Evolutionary conservation across 768 basidiomycete genomes (phyloP).

Genomic region (Trametes coccinea): DNA sequence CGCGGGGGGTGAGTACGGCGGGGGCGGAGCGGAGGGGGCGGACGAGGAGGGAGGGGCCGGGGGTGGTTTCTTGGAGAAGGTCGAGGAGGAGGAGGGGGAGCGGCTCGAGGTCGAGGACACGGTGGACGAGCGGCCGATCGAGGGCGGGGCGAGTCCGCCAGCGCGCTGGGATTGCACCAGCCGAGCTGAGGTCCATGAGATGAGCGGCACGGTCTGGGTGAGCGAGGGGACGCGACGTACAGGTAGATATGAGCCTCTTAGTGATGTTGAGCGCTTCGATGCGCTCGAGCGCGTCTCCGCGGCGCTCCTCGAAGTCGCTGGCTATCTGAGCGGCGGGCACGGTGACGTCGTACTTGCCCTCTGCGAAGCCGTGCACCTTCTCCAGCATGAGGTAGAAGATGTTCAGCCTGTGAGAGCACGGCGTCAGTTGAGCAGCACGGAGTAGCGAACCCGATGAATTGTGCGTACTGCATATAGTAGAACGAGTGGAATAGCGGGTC

Average conservation of each 20-base stretch:
- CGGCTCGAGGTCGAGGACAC: slow-evolving; percentile 25
- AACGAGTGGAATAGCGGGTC: slow-evolving; percentile 98
- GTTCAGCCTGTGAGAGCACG: slow-evolving; percentile 61
- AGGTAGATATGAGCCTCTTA: slow-evolving; percentile 83
- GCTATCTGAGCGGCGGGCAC: slow-evolving; percentile 69
- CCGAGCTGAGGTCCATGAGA: slow-evolving; percentile 47
- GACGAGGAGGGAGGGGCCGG: slow-evolving; percentile 38
- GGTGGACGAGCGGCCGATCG: slow-evolving; percentile 28
- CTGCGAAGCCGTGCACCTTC: slow-evolving; percentile 86
- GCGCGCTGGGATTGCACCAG: slow-evolving; percentile 60
- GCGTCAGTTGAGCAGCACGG: not conserved
- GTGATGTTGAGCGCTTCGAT: slow-evolving; percentile 82
- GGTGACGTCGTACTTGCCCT: slow-evolving; percentile 71
- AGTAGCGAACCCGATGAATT: not conserved
- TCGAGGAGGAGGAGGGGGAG: slow-evolving; percentile 40
- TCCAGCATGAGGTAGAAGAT: slow-evolving; percentile 94
- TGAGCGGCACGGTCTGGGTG: not conserved
- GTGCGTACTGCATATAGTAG: slow-evolving; percentile 98
- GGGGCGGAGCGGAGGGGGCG: slow-evolving; percentile 34
- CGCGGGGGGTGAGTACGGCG: slow-evolving; percentile 40
- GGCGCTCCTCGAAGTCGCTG: slow-evolving; percentile 72
- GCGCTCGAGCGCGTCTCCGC: slow-evolving; percentile 78
- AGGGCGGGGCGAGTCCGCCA: slow-evolving; percentile 17
- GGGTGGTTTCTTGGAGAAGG: slow-evolving; percentile 46
- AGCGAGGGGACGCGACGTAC: slow-evolving; percentile 46